phyloP scores from a whole-genome alignment of 495 filamentous ascomycete species.

The Penicillium roqueforti region DNA sequence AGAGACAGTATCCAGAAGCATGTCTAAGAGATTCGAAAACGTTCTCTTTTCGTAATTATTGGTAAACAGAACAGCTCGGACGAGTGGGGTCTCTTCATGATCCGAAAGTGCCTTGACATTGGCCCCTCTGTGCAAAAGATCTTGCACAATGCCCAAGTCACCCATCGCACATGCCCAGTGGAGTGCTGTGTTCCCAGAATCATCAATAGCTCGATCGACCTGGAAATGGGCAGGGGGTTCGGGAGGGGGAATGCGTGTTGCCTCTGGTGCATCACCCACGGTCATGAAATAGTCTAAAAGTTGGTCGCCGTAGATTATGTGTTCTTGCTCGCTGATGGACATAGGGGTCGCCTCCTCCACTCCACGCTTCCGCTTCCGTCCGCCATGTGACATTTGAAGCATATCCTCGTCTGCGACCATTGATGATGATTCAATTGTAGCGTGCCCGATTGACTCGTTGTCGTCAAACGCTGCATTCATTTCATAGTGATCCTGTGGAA shows the following conservation, averaged over 20 bases:
- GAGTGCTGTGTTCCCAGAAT: conserved; percentile 80
- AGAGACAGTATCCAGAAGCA: conserved; percentile 72
- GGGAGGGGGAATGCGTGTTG: conserved; percentile 57
- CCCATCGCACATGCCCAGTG: conserved; percentile 99
- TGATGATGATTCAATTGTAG: conserved; percentile 73
- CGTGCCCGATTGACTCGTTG: conserved; percentile 77
- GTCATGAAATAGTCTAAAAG: conserved; percentile 94
- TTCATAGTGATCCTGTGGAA: conserved; percentile 55
- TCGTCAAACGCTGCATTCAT: conserved; percentile 59
- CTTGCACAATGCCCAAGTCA: conserved; percentile 82
- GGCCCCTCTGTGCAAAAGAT: conserved; percentile 73
- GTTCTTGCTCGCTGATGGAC: conserved; percentile 69
- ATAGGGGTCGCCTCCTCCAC: conserved; percentile 54
- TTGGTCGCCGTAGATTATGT: conserved; percentile 85
- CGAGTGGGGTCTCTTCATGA: conserved; percentile 88
- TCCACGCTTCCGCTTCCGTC: conserved; percentile 72
- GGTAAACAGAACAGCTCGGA: conserved; percentile 91
- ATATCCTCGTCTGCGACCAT: conserved; percentile 79
- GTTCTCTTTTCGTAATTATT: conserved; percentile 91
- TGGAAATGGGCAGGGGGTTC: conserved; percentile 78
- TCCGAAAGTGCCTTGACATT: conserved; percentile 59
- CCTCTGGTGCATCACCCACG: conserved; percentile 61
- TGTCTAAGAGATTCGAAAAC: conserved; percentile 73
- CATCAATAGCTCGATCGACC: conserved; percentile 83
- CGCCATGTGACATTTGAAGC: conserved; percentile 58